phyloP scores from a whole-genome alignment of 2,329 filamentous ascomycete species.

The Alternaria tenuissima region DNA sequence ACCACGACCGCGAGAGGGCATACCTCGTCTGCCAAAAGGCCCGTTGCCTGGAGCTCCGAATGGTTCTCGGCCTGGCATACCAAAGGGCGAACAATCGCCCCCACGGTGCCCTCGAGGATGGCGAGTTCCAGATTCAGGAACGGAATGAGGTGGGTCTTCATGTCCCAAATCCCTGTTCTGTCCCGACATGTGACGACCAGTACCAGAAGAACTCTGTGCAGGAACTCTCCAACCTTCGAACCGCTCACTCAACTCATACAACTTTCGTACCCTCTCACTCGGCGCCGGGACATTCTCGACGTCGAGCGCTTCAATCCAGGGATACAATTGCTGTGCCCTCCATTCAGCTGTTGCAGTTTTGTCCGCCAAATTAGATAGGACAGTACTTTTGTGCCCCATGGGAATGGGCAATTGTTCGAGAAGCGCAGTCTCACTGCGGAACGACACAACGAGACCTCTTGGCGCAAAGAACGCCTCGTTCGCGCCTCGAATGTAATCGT shows the following conservation, averaged over 20 bases:
- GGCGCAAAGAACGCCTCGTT: slow-evolving; percentile 48
- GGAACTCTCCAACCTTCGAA: slow-evolving; percentile 6
- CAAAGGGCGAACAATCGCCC: slow-evolving; percentile 28
- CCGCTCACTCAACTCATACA: slow-evolving; percentile 30
- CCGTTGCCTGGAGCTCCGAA: slow-evolving; percentile 19
- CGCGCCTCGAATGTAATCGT: slow-evolving; percentile 37
- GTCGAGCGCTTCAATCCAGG: slow-evolving; percentile 43
- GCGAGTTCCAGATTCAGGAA: slow-evolving; percentile 1
- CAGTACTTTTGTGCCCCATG: slow-evolving; percentile 32
- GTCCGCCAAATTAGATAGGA: slow-evolving; percentile 20
- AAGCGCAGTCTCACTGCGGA: slow-evolving; percentile 36
- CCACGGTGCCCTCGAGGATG: not conserved
- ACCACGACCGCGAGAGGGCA: slow-evolving; percentile 1
- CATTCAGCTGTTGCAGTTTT: slow-evolving; percentile 15
- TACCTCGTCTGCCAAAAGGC: slow-evolving; percentile 17
- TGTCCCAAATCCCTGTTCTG: not conserved
- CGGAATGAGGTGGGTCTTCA: slow-evolving; percentile 37
- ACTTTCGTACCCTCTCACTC: slow-evolving; percentile 20
- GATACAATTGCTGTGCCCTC: slow-evolving; percentile 38
- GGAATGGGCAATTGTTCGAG: slow-evolving; percentile 32
- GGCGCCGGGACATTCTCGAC: slow-evolving; percentile 25
- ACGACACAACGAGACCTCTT: slow-evolving; percentile 36
- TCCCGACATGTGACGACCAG: not conserved
- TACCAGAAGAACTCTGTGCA: not conserved
- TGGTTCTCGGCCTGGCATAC: slow-evolving; percentile 12